Evolutionary conservation across 2,329 filamentous ascomycete genomes (phyloP).

Genomic region (Ophiostoma montium): DNA sequence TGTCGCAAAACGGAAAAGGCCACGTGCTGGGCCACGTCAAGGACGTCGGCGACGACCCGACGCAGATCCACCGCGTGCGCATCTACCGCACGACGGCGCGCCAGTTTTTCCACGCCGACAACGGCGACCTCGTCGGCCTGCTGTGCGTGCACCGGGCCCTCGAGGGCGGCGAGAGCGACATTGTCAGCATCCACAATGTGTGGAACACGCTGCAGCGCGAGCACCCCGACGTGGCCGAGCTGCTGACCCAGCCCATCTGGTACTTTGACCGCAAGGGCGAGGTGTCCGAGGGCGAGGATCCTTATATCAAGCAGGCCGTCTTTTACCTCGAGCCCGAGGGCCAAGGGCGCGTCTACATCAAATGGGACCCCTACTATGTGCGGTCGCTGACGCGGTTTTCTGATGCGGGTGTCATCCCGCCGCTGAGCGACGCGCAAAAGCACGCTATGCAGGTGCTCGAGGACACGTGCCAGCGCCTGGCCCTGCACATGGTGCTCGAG

Average conservation of each 20-base stretch:
- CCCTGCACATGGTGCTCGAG: conserved; percentile 75
- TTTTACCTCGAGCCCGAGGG: conserved; percentile 62
- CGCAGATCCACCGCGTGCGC: conserved; percentile 71
- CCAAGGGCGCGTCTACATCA: conserved; percentile 57
- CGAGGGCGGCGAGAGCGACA: conserved; percentile 72
- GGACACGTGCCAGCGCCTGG: conserved; percentile 56
- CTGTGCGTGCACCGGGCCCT: conserved; percentile 66
- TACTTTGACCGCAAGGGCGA: conserved; percentile 90
- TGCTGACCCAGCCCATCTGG: conserved; percentile 67
- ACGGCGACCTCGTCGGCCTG: conserved; percentile 69
- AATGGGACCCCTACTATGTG: conserved; percentile 87
- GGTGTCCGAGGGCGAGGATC: conserved; percentile 56
- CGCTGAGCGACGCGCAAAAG: conserved; percentile 53
- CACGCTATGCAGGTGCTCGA: conserved; percentile 59
- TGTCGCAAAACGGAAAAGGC: conserved; percentile 71
- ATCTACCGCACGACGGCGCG: conserved; percentile 81
- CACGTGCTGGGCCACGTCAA: conserved; percentile 85
- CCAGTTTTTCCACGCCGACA: conserved; percentile 78
- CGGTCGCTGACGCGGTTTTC: conserved; percentile 62
- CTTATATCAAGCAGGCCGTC: conserved; percentile 57
- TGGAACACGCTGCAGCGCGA: conserved; percentile 68
- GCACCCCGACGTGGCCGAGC: conserved; percentile 63
- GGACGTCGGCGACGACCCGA: conserved; percentile 69
- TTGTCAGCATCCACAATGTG: conserved; percentile 64
- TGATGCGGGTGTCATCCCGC: conserved; percentile 56